Conservation (phyloP, 768 basidiomycete species). For the Sarcomyxa edulis region DNA sequence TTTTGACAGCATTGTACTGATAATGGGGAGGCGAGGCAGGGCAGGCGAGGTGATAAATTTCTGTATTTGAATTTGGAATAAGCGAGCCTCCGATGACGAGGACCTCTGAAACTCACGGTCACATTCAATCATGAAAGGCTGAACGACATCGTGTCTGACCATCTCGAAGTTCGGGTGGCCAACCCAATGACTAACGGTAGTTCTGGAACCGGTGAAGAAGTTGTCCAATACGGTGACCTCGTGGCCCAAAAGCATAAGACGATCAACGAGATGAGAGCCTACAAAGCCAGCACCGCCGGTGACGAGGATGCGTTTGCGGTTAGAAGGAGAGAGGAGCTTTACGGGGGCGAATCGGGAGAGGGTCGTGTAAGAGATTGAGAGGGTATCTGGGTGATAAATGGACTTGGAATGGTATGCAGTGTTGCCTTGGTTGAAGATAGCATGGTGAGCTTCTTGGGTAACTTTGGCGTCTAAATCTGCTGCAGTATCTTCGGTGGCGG, state of each 20-base stretch:
- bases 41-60: slow-evolving; percentile 98
- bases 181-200: slow-evolving; percentile 93
- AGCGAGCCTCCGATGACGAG: slow-evolving; percentile 7
- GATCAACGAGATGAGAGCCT: slow-evolving; percentile 95
- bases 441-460: slow-evolving; percentile 39
- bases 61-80: slow-evolving; percentile 31
- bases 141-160: slow-evolving; percentile 94
- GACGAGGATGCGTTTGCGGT: slow-evolving; percentile 86
- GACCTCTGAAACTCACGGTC: slow-evolving; percentile 62
- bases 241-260: slow-evolving; percentile 96
- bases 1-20: slow-evolving; percentile 97
- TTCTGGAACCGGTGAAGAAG: slow-evolving; percentile 98
- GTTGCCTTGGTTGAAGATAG: slow-evolving; percentile 44
- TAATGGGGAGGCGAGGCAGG: slow-evolving; percentile 97
- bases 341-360: slow-evolving; percentile 92
- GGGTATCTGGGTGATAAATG: slow-evolving; percentile 74
- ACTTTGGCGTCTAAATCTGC: slow-evolving; percentile 31
- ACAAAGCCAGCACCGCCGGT: slow-evolving; percentile 99
- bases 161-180: slow-evolving; percentile 99
- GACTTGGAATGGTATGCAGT: slow-evolving; percentile 75
- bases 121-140: slow-evolving; percentile 98
- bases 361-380: slow-evolving; percentile 88
- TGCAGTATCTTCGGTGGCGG: slow-evolving; percentile 27
- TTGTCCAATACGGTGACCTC: slow-evolving; percentile 97
- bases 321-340: slow-evolving; percentile 69